Evolutionary conservation across 2,329 filamentous ascomycete genomes (phyloP).

Genomic region (Claviceps sp.): DNA sequence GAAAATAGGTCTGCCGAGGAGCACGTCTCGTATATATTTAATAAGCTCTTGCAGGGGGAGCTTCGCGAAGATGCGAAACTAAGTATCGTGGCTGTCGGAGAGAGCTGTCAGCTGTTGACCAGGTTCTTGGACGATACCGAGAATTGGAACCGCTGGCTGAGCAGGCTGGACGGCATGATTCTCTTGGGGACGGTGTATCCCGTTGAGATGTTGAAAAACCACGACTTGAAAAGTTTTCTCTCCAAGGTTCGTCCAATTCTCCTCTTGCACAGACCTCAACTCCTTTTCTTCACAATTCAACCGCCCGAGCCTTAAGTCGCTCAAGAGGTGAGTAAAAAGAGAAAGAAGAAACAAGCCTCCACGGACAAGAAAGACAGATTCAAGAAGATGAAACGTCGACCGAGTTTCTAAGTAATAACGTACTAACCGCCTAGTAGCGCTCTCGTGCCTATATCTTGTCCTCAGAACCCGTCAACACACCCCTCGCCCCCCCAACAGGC

Average conservation of each 20-base stretch:
- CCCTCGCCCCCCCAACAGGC: slow-evolving; percentile 38
- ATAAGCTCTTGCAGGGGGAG: slow-evolving; percentile 41
- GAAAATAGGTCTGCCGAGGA: slow-evolving; percentile 41
- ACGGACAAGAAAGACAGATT: neutral
- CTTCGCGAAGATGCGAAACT: slow-evolving; percentile 38
- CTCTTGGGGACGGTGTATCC: slow-evolving; percentile 34
- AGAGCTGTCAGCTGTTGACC: slow-evolving; percentile 46
- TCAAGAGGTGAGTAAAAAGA: neutral
- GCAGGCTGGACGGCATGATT: slow-evolving; percentile 33
- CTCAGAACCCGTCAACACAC: slow-evolving; percentile 33
- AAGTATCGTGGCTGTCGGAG: slow-evolving; percentile 58
- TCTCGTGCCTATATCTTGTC: slow-evolving; percentile 49
- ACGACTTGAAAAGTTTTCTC: slow-evolving; percentile 35
- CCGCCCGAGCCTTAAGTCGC: too few species aligned
- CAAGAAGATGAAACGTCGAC: neutral
- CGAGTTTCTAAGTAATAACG: neutral
- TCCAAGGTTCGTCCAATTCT: slow-evolving; percentile 26
- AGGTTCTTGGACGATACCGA: slow-evolving; percentile 42
- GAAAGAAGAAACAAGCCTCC: neutral
- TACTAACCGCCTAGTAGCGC: slow-evolving; percentile 25
- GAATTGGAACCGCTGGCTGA: slow-evolving; percentile 33
- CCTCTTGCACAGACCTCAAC: neutral
- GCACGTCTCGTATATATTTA: slow-evolving; percentile 57
- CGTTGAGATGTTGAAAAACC: slow-evolving; percentile 25
- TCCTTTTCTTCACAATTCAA: neutral